phyloP scores from a whole-genome alignment of 2,329 filamentous ascomycete genomes.

The Cladosporium halotolerans region DNA sequence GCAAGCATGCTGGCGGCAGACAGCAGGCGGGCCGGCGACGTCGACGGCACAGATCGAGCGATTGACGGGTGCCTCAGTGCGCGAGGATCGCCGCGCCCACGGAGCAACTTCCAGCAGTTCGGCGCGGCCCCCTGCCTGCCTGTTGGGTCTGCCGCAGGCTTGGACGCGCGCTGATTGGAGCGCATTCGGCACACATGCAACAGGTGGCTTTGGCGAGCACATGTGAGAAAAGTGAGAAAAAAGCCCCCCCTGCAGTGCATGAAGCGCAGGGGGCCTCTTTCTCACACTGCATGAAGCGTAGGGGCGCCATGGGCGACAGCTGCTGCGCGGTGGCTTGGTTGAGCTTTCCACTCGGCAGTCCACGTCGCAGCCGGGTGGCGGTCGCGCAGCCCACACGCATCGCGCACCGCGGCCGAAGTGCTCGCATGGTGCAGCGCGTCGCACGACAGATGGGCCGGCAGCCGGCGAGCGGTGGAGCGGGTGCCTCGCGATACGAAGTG shows the following conservation, averaged over 20 bases:
- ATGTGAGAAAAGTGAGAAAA: neutral
- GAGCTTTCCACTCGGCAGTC: neutral
- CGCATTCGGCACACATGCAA: constrained; percentile 5
- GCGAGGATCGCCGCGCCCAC: constrained; percentile 1
- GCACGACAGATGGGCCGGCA: neutral
- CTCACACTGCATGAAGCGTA: neutral
- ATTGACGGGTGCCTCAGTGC: neutral
- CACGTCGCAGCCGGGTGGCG: neutral
- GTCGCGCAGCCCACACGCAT: neutral
- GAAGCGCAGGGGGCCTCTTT: no score
- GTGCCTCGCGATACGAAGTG: neutral
- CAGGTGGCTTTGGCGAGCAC: neutral
- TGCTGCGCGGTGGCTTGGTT: neutral
- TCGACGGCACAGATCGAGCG: neutral
- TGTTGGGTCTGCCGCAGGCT: neutral
- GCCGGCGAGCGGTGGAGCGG: constrained; percentile 3
- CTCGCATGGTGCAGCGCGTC: neutral
- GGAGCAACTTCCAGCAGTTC: constrained; percentile 7
- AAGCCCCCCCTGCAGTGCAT: neutral
- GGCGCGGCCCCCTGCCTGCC: neutral
- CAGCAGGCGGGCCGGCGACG: neutral
- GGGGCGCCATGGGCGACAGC: neutral
- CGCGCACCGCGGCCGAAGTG: no score
- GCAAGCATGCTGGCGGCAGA: neutral
- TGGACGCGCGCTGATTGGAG: neutral